Evolutionary conservation across 352 stramenopile species (phyloP).

Genomic region (Phytopythium sindhum): DNA sequence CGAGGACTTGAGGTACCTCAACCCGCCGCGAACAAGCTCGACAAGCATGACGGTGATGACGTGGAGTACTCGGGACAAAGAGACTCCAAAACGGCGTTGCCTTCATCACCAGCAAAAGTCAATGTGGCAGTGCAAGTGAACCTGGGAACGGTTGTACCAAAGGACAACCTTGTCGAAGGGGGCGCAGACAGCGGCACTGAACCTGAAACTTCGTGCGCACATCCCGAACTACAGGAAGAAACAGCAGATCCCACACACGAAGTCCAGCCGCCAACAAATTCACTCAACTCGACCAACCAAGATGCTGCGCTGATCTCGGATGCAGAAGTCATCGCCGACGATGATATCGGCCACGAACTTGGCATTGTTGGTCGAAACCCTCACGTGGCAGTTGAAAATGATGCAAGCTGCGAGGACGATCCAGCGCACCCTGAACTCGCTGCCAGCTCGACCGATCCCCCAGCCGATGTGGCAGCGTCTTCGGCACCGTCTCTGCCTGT

Average conservation of each 20-base stretch:
- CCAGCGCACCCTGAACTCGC: not conserved
- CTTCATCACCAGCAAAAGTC: not conserved
- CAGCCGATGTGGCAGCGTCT: not conserved
- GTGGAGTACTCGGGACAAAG: too few species aligned
- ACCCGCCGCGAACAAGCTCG: not conserved
- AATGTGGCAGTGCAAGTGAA: constrained; percentile 26
- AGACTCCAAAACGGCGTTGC: too few species aligned
- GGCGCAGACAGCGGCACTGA: not conserved
- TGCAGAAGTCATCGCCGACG: not conserved
- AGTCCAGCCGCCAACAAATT: not conserved
- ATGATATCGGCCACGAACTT: not conserved
- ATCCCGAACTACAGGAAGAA: not conserved
- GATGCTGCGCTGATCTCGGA: not conserved
- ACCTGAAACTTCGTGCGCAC: not conserved
- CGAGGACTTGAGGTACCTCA: not conserved
- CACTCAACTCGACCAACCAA: not conserved
- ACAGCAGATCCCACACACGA: not conserved
- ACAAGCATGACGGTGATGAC: not conserved
- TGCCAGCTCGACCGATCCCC: not conserved
- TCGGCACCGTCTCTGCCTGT: not conserved
- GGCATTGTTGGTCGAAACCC: not conserved
- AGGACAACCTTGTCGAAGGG: constrained; percentile 1
- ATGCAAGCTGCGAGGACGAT: not conserved
- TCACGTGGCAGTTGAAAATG: not conserved
- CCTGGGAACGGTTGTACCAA: not conserved